Evolutionary conservation across 2,329 filamentous ascomycete species (phyloP).

Genomic region (Davidsoniella neocaledoniae): DNA sequence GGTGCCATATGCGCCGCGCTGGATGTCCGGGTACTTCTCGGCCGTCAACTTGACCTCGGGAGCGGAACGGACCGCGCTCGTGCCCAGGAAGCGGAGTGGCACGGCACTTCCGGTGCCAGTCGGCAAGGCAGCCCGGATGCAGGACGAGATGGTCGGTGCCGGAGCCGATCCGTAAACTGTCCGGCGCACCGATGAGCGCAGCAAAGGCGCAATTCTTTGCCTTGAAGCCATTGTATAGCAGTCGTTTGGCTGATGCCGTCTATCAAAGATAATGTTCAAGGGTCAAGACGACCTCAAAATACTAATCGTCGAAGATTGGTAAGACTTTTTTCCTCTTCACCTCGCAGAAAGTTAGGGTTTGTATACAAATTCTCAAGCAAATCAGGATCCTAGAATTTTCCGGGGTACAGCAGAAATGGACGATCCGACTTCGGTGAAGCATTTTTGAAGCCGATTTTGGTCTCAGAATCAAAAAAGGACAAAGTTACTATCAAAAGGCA

Average conservation of each 20-base stretch:
- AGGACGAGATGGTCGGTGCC: neutral
- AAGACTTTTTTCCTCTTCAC: too few relatives aligned
- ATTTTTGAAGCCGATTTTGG: too few relatives aligned
- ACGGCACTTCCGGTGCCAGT: neutral
- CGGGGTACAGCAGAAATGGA: too few relatives aligned
- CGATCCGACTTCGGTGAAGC: too few relatives aligned
- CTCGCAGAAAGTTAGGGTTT: too few relatives aligned
- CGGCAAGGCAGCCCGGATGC: neutral
- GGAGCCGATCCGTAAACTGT: neutral
- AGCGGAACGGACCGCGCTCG: conserved; percentile 3
- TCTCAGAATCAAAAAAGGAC: too few relatives aligned
- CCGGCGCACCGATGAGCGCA: conserved; percentile 4
- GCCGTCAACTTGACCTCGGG: conserved; percentile 51
- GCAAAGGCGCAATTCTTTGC: conserved; percentile 4
- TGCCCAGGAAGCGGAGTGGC: neutral
- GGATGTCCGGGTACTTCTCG: conserved; percentile 68
- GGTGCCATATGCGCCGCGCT: conserved; percentile 62
- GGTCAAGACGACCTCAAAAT: too few relatives aligned
- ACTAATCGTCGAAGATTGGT: too few relatives aligned
- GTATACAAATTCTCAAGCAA: too few relatives aligned
- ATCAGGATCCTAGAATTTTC: too few relatives aligned
- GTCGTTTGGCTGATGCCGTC: neutral
- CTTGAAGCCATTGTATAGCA: conserved; percentile 8
- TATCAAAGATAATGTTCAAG: neutral
- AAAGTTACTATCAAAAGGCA: too few relatives aligned